A percentile compares a stretch with the other conserved stretches of the same genome.
Conservation (phyloP, 768 basidiomycete genomes). For the Trametes coccinea region DNA sequence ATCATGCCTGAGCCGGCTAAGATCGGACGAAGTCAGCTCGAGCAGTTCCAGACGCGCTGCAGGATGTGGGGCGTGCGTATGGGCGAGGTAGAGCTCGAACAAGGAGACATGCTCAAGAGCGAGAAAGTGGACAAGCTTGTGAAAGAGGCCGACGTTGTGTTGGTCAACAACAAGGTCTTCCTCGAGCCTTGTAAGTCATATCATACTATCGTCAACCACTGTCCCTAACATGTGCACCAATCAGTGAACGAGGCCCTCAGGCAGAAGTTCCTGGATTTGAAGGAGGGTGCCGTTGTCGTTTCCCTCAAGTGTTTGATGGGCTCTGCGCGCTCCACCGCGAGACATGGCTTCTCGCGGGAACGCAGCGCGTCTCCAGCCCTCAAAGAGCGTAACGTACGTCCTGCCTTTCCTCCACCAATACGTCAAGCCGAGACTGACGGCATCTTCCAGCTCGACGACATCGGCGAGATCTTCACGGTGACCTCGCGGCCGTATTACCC, state of each 20-base stretch:
- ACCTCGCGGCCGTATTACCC: conserved; percentile 65
- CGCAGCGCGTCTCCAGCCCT: conserved; percentile 21
- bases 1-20: conserved; percentile 75
- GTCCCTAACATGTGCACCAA: neutral
- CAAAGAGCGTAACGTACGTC: conserved; percentile 20
- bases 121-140: conserved; percentile 68
- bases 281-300: conserved; percentile 88
- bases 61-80: conserved; percentile 88
- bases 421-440: neutral
- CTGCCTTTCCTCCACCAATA: neutral
- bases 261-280: conserved; percentile 91
- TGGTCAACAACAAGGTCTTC: conserved; percentile 90
- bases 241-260: conserved; percentile 85
- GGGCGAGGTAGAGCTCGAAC: conserved; percentile 74
- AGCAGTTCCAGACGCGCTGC: conserved; percentile 74
- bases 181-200: conserved; percentile 63
- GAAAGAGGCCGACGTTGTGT: conserved; percentile 82
- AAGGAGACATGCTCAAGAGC: conserved; percentile 84
- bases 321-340: conserved; percentile 73
- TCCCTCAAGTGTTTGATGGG: conserved; percentile 86
- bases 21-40: conserved; percentile 74
- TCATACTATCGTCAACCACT: neutral
- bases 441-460: conserved; percentile 66
- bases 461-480: conserved; percentile 81
- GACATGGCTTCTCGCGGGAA: conserved; percentile 53